A percentile compares a stretch with the other conserved stretches of the same genome.
Conservation (phyloP, 768 basidiomycete species). For the Pluteus cervinus region DNA sequence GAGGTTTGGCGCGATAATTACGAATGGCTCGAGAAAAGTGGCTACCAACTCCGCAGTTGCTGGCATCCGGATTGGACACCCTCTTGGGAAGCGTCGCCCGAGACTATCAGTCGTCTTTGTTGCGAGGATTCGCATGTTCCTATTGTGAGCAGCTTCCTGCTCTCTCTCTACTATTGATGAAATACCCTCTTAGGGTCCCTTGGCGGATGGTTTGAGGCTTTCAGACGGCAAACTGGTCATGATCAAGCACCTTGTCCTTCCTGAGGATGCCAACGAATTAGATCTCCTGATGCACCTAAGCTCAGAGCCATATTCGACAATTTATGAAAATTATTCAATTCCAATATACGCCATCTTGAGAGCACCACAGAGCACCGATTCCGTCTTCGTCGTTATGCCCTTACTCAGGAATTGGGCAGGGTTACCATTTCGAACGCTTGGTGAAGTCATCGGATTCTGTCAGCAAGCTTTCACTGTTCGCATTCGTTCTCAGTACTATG, state of each 20-base stretch:
- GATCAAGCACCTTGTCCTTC: slow-evolving; percentile 21
- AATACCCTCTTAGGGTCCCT: no score
- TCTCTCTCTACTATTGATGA: no score
- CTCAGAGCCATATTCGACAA: slow-evolving; percentile 8
- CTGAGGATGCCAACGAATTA: slow-evolving; percentile 23
- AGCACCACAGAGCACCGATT: slow-evolving; percentile 12
- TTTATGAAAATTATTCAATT: slow-evolving; percentile 29
- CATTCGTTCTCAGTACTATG: not conserved
- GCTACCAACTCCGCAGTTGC: slow-evolving; percentile 29
- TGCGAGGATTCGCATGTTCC: no score
- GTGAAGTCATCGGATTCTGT: slow-evolving; percentile 24
- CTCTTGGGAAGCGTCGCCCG: no score
- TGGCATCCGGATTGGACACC: no score
- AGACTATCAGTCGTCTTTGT: no score
- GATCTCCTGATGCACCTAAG: slow-evolving; percentile 21
- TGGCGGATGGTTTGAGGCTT: slow-evolving; percentile 25
- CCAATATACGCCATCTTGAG: slow-evolving; percentile 20
- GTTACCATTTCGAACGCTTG: slow-evolving; percentile 21
- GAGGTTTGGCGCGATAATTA: slow-evolving; percentile 19
- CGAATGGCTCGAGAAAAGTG: slow-evolving; percentile 18
- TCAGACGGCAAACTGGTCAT: slow-evolving; percentile 22
- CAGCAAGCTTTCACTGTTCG: slow-evolving; percentile 20
- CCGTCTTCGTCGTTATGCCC: slow-evolving; percentile 24
- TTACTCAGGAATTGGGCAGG: slow-evolving; percentile 13
- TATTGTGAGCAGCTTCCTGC: no score